Evolutionary conservation across 2,329 filamentous ascomycete species (phyloP), one percentile per base, ranked within the genome.

Genomic region (Thermoascus crustaceus): DNA sequence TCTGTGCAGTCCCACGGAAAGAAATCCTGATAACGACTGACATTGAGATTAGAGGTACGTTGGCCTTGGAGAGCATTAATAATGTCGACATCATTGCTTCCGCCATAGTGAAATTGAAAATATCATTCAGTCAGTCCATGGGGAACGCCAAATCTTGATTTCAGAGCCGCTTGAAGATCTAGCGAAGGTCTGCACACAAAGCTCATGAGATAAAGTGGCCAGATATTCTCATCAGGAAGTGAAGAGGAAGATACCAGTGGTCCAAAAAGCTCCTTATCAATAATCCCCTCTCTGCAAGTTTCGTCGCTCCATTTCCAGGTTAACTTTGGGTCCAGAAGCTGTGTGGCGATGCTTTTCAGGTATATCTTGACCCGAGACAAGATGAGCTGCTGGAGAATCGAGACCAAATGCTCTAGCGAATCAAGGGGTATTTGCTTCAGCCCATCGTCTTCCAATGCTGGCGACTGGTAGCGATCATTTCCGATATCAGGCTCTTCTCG

Each of bases 1-100:
- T 68, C 64, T 3, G 65, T 69, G 44, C 66, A 70, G 38, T 69
- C 66, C 65, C 65, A 69, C 0, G 64, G 66, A 30, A 69, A 69
- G 10, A 67, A 29, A 33, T 62, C 54, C 34, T 67, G 64, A 30
- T 66, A 59, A 7, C 39, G n/a, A n/a, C n/a, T n/a, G n/a, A n/a
- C n/a, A n/a, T n/a, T n/a, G n/a, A n/a, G n/a, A n/a, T n/a, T n/a
- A n/a, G n/a, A n/a, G n/a, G n/a, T n/a, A n/a, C n/a, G n/a, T n/a
- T n/a, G n/a, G n/a, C n/a, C n/a, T 36, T 58, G 52, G 7, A 60
- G 57, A 1, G 55, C 58, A 43, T 69, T 66, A 18, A 68, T 57
- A 3, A 69, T 52, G 38, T 69, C 66, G 2, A 61, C 49, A 4
- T 66, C 61, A 25, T 63, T 55, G 31, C 65, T 57, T 0, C 56